Evolutionary conservation across 352 stramenopile species (phyloP), one percentile per base, ranked within the genome.

Genomic region (Globisporangium yorkense): DNA sequence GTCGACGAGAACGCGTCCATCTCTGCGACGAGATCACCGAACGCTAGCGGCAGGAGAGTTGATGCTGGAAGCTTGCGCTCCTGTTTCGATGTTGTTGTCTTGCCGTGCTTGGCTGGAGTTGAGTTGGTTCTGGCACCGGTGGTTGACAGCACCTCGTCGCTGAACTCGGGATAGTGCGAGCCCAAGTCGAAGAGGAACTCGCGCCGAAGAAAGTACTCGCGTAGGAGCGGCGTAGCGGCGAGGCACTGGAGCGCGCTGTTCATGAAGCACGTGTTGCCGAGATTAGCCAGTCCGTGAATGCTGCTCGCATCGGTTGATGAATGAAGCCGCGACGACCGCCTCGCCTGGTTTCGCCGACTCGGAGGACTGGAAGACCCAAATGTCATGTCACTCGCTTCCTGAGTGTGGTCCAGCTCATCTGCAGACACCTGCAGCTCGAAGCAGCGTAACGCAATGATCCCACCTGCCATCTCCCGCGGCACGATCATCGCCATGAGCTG

Each of bases 161-260:
- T 56, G 7, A 12, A 5, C 0, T 64, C 89, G 18, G 79, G 59
- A 35, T 71, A 47, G 40, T 29, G 51, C 31, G 60, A 44, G 72
- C 98, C 96, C 54, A 98, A 74, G 70, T 99, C 92, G 13, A 75
- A 74, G 24, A 87, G 45, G 51, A 92, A 97, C 44, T 92, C 74
- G 1, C 84, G 73, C 16, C 68, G 85, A 0, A 97, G 54, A 71
- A 98, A 97, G 65, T 98, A 98, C 37, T 93, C 68, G 12, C 80
- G 70, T 5, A 99, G 56, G 16, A 97, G 64, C 13, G 84, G 77
- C 0, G 96, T 98, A 56, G 97, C 82, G 2, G 71, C 80, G n/a
- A 99, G 63, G 63, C 96, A 99, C 60, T 92, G 80, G 4, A 92
- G 54, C n/a, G 81, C 75, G 15, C 74, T 74, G 63, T 90, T 92